A percentile compares a stretch with the other conserved stretches of the same genome.
These are phyloP conservation scores for Orbilia blumenaviensis DNA, from an alignment of 2,329 filamentous ascomycete species.

Conservation along the genomic window DNA sequence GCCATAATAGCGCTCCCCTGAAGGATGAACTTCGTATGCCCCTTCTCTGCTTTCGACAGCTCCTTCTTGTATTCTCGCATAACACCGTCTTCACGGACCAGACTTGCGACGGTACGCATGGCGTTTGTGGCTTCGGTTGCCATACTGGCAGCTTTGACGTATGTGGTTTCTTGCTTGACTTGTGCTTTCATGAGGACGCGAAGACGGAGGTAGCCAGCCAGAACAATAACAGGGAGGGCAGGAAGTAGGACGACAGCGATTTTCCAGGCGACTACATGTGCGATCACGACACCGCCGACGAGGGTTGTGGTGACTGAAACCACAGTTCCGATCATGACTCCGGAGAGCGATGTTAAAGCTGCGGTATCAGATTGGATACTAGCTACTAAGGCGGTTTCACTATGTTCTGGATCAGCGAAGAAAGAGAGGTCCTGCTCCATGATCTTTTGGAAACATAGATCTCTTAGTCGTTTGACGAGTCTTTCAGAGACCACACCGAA, in stretches of 20 bases:
- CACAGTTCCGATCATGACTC: slow-evolving; percentile 65
- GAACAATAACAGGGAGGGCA: slow-evolving; percentile 64
- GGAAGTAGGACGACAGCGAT: slow-evolving; percentile 66
- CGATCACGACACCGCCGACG: slow-evolving; percentile 64
- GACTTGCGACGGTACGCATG: slow-evolving; percentile 71
- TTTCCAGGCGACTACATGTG: slow-evolving; percentile 65
- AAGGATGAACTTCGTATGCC: slow-evolving; percentile 65
- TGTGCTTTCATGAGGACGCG: slow-evolving; percentile 69
- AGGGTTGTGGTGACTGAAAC: slow-evolving; percentile 65
- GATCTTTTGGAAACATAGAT: slow-evolving; percentile 60
- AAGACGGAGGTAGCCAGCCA: slow-evolving; percentile 64
- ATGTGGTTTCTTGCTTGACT: slow-evolving; percentile 71
- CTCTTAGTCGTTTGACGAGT: slow-evolving; percentile 63
- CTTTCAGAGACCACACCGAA: slow-evolving; percentile 65
- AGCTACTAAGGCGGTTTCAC: slow-evolving; percentile 63
- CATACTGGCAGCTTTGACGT: slow-evolving; percentile 71
- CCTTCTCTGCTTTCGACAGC: slow-evolving; percentile 63
- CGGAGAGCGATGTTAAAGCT: slow-evolving; percentile 64
- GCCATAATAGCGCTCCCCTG: slow-evolving; percentile 64
- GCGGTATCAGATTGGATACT: slow-evolving; percentile 65
- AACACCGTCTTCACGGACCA: slow-evolving; percentile 67
- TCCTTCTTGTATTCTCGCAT: slow-evolving; percentile 61
- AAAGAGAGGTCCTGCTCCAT: slow-evolving; percentile 60
- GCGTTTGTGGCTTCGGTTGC: slow-evolving; percentile 74
- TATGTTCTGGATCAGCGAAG: slow-evolving; percentile 63